Evolutionary conservation across 2,329 filamentous ascomycete species (phyloP).

Genomic region (Verticillium dahliae): DNA sequence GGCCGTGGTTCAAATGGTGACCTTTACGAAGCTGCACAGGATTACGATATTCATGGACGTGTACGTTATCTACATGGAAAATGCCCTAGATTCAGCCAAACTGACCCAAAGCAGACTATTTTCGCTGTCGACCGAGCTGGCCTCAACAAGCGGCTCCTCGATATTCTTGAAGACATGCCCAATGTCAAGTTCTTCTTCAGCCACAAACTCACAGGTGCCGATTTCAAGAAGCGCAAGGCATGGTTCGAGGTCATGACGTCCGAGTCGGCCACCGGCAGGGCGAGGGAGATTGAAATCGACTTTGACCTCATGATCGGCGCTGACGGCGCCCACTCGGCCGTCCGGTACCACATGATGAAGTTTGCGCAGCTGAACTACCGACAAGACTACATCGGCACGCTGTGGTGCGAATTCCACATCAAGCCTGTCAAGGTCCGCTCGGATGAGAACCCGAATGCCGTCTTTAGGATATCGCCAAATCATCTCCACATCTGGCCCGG

Average conservation of each 20-base stretch:
- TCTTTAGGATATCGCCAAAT: slow-evolving; percentile 79
- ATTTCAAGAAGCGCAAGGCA: slow-evolving; percentile 71
- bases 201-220: slow-evolving; percentile 85
- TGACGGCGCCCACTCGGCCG: slow-evolving; percentile 89
- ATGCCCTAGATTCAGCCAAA: background rate
- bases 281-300: slow-evolving; percentile 68
- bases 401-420: slow-evolving; percentile 96
- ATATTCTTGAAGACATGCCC: slow-evolving; percentile 73
- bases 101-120: slow-evolving; percentile 52
- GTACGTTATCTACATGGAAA: slow-evolving; percentile 38
- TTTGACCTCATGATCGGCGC: slow-evolving; percentile 94
- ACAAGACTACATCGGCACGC: slow-evolving; percentile 90
- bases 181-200: slow-evolving; percentile 93
- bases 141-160: slow-evolving; percentile 77
- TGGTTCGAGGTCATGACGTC: slow-evolving; percentile 67
- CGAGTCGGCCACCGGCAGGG: slow-evolving; percentile 31
- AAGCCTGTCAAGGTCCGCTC: slow-evolving; percentile 42
- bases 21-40: slow-evolving; percentile 72
- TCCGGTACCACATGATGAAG: slow-evolving; percentile 94
- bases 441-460: slow-evolving; percentile 18
- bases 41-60: slow-evolving; percentile 83
- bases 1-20: slow-evolving; percentile 56
- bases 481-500: slow-evolving; percentile 98
- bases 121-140: slow-evolving; percentile 78
- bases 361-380: slow-evolving; percentile 83